Base-by-base conservation (phyloP, 768 basidiomycete species). In the Hygrophoropsis aurantiaca region DNA sequence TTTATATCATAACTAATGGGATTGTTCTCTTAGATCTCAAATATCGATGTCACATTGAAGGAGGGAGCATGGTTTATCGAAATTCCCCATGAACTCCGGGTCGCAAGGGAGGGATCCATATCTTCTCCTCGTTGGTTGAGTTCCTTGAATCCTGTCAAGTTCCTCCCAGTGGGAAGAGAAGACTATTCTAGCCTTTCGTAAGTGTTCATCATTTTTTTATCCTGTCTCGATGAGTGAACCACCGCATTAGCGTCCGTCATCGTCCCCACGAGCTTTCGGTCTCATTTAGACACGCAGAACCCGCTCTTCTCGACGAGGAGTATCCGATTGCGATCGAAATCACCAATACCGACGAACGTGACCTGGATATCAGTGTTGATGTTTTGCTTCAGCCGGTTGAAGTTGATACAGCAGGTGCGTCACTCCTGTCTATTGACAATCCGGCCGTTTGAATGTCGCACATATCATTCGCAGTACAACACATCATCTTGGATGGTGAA, bases 371-470 rank as follows among this genome's bases (percentile, higher is more conserved):
- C 11, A 68, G 75, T 4, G 69, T 92, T 9, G 88, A 93, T 46
- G 77, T 89, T 4, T 71, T 95, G 47, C 65, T 97, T 26, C 90
- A 91, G 44, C 93, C 93, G 1, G 77, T 80, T 2, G 88, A 89
- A 54, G 73, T 82, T 41, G 90, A 90, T 52, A 78, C 81, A 49
- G 78, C 85, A 18, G 74, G 90, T 89, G 43, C 15, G 82, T 54
- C 16, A 42, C 30, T 30, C 21, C 25, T 9, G 33, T 33, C 23
- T 24, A 13, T 43, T 13, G 33, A 25, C n/a, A 24, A 40, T 25
- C 8, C 9, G 26, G 19, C 30, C 35, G 18, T 20, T 34, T 47
- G 11, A 42, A 27, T 39, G 25, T 41, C 24, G 8, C 16, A 23
- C 18, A 13, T 7, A 13, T 20, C 4, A 24, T 11, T 5, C 23